phyloP scores from a whole-genome alignment of 768 basidiomycete genomes.

The Leccinum obscurum region DNA sequence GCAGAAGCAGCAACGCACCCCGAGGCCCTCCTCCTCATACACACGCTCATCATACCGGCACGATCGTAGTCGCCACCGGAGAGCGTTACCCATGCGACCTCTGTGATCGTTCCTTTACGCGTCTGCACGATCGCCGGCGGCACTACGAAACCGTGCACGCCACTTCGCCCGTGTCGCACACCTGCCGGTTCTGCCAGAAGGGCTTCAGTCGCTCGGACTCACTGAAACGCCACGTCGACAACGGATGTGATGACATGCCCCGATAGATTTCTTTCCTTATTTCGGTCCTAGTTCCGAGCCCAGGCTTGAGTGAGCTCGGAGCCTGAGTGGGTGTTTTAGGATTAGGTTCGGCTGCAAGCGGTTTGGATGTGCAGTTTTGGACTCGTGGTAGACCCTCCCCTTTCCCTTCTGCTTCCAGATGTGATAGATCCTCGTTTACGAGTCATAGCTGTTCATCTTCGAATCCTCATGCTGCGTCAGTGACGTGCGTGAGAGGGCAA shows the following conservation, averaged over 20 bases:
- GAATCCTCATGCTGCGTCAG: constrained; percentile 8
- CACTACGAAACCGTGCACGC: constrained; percentile 79
- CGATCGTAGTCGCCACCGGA: constrained; percentile 30
- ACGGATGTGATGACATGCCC: constrained; percentile 71
- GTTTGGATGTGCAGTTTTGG: constrained; percentile 17
- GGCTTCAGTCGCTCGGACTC: constrained; percentile 80
- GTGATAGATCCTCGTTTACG: constrained; percentile 17
- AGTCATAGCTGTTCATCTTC: constrained; percentile 19
- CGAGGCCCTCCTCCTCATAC: constrained; percentile 1
- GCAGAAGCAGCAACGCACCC: constrained; percentile 18
- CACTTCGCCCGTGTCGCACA: constrained; percentile 61
- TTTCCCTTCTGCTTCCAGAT: constrained; percentile 6
- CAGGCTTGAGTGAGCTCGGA: constrained; percentile 10
- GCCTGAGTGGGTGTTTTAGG: constrained; percentile 17
- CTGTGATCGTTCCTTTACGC: constrained; percentile 78
- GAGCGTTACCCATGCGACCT: constrained; percentile 73
- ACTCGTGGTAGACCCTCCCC: constrained; percentile 5
- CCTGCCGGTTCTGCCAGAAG: constrained; percentile 72
- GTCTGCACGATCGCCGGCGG: constrained; percentile 79
- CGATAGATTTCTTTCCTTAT: constrained; percentile 26
- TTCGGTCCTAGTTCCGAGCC: neutral
- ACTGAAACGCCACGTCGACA: constrained; percentile 79
- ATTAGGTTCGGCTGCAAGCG: constrained; percentile 10
- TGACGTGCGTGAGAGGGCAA: neutral
- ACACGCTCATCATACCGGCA: constrained; percentile 14